Evolutionary conservation across 441 rosid species (phyloP).

Genomic region (Eutrema salsugineum): DNA sequence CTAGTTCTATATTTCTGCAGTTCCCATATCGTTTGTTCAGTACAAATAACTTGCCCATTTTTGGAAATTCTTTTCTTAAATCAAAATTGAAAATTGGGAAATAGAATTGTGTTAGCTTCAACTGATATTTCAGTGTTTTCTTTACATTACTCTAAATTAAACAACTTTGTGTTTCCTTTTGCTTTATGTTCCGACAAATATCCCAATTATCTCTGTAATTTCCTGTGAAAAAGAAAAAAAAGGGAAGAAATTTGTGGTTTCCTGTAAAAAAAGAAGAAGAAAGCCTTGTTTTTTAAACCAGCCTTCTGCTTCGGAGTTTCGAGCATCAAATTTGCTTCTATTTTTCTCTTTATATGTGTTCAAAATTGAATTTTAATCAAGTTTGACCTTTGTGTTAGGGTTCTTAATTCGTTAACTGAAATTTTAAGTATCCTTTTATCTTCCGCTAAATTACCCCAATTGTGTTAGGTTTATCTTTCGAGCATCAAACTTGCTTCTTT

Average conservation of each 20-base stretch:
- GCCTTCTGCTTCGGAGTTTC: not conserved
- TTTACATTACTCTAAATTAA: not conserved
- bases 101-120: not conserved
- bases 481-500: not conserved
- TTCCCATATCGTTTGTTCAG: slow-evolving; percentile 7
- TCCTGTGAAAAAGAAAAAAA: too few relatives aligned
- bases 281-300: not conserved
- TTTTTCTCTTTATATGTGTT: not conserved
- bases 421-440: not conserved
- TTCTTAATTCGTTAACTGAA: too few relatives aligned
- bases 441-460: not conserved
- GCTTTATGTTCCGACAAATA: not conserved
- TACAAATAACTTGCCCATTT: slow-evolving; percentile 10
- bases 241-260: not conserved
- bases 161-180: not conserved
- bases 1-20: slow-evolving; percentile 17
- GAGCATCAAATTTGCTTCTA: not conserved
- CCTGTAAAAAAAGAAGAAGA: too few relatives aligned
- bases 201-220: not conserved
- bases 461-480: too few relatives aligned
- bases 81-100: not conserved
- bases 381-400: not conserved
- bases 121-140: not conserved
- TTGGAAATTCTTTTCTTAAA: not conserved
- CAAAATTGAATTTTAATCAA: not conserved